Conservation (phyloP, 2,329 filamentous ascomycete species). For the Cladosporium velox region DNA sequence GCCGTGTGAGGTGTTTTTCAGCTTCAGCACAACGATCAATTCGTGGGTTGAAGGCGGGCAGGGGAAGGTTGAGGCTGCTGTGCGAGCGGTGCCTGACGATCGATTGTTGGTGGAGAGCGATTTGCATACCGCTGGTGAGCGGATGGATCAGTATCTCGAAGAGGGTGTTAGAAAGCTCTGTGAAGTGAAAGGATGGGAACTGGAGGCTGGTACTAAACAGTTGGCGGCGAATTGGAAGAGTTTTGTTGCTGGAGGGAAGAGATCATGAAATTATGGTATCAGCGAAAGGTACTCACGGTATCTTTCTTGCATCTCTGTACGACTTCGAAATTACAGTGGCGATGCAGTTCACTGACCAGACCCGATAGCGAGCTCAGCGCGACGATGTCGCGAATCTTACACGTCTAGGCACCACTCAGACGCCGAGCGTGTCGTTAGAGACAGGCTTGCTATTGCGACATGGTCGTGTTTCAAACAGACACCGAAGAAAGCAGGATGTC, state of each 20-base stretch:
- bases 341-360: not conserved
- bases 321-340: not conserved
- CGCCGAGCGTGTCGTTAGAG: not conserved
- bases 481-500: not conserved
- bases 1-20: constrained; percentile 79
- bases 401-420: not conserved
- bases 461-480: not conserved
- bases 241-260: constrained; percentile 56
- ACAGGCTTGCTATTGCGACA: not conserved
- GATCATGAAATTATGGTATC: not conserved
- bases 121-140: constrained; percentile 74
- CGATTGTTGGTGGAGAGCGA: constrained; percentile 87
- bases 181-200: constrained; percentile 71
- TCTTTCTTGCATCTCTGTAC: not conserved
- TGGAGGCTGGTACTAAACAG: constrained; percentile 68
- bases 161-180: constrained; percentile 77
- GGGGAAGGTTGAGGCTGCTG: constrained; percentile 63
- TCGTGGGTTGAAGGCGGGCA: constrained; percentile 46
- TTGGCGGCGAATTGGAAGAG: constrained; percentile 74
- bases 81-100: constrained; percentile 74
- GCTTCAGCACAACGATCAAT: constrained; percentile 84
- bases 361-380: not conserved
- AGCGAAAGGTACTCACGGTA: not conserved
- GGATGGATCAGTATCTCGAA: constrained; percentile 78
- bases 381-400: not conserved